These are phyloP conservation scores for Endocarpon pusillum DNA, from an alignment of 495 filamentous ascomycete species.

Conservation along the genomic window DNA sequence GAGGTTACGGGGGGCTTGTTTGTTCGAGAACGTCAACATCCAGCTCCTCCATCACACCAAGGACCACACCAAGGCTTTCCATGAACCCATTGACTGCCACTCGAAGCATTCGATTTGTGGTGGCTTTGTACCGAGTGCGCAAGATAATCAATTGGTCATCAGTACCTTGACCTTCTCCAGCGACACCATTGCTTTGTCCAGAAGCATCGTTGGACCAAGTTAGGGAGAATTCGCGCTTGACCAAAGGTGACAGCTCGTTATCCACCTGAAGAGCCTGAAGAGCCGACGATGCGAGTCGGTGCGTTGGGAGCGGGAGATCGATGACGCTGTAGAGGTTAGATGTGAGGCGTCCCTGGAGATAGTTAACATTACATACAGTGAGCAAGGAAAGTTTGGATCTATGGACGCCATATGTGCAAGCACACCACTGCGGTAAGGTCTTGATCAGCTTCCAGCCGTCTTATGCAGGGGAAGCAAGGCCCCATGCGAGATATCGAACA, in stretches of 20 bases:
- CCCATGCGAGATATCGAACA: no score
- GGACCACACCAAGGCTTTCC: slow-evolving; percentile 67
- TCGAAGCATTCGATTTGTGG: slow-evolving; percentile 88
- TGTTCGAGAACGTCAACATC: slow-evolving; percentile 83
- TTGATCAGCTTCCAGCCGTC: no score
- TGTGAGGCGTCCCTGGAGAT: slow-evolving; percentile 1
- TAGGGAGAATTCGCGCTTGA: slow-evolving; percentile 53
- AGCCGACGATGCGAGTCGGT: slow-evolving; percentile 62
- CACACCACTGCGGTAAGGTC: no score
- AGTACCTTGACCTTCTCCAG: slow-evolving; percentile 14
- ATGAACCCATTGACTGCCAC: slow-evolving; percentile 98
- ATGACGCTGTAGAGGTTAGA: slow-evolving; percentile 40
- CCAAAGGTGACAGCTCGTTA: slow-evolving; percentile 68
- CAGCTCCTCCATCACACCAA: slow-evolving; percentile 75
- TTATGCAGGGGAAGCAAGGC: no score
- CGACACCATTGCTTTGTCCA: slow-evolving; percentile 6
- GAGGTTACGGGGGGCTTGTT: no score
- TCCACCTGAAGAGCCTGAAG: slow-evolving; percentile 68
- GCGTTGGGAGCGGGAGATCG: slow-evolving; percentile 65
- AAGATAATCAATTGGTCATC: slow-evolving; percentile 39
- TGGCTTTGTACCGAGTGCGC: slow-evolving; percentile 63
- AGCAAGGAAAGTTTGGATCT: slow-evolving; percentile 49
- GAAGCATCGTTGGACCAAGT: slow-evolving; percentile 12
- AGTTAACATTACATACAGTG: slow-evolving; percentile 35
- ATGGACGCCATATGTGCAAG: no score